Base-by-base conservation (phyloP, 192 early-diverging fungal species). In the Backusella psychrophila region DNA sequence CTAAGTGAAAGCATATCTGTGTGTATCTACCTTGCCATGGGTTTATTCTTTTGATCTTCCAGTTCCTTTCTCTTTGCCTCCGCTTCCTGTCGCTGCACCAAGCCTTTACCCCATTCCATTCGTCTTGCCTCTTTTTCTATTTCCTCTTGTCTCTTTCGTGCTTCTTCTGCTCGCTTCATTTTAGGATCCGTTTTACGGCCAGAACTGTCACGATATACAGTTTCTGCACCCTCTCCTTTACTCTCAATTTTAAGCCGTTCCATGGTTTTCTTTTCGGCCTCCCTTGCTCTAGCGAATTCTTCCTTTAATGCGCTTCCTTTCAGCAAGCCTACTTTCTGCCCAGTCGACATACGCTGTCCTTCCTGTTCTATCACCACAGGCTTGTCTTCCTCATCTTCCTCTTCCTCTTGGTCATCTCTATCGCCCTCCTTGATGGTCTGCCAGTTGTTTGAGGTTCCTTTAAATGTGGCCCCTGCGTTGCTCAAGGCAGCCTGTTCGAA, bases 31-130 rank as follows among this genome's bases (percentile, higher is more conserved):
- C 83, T 83, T 66, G 89, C 87, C 44, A 90, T 59, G 15, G 89
- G 89, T 42, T 87, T 88, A 34, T 75, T 38, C 19, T 82, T 75
- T 67, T 87, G 84, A 38, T 85, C 86, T 52, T 84, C 75, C 26
- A 81, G 66, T 1, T 78, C 67, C 41, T 56, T 85, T 68, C 83
- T 74, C 36, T 74, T 77, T 11, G 79, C 82, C 59, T 77, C 78
- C 36, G 85, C 77, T 31, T 85, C 87, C 39, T 83, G 74, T 21
- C 87, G 81, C 63, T 88, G 87, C 2, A 88, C 85, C 6, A 86
- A 26, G 4, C 87, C 89, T 67, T 86, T 88, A 46, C 89, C 89
- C 89, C 89, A 90, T 68, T 88, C 87, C 85, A 87, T 87, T 46
- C 72, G 39, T 26, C 78, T 84, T 69, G 87, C 86, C 68, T 87